Base-by-base conservation (phyloP, 1,284 basidiomycete species). In the Rhodotorula sp. region DNA sequence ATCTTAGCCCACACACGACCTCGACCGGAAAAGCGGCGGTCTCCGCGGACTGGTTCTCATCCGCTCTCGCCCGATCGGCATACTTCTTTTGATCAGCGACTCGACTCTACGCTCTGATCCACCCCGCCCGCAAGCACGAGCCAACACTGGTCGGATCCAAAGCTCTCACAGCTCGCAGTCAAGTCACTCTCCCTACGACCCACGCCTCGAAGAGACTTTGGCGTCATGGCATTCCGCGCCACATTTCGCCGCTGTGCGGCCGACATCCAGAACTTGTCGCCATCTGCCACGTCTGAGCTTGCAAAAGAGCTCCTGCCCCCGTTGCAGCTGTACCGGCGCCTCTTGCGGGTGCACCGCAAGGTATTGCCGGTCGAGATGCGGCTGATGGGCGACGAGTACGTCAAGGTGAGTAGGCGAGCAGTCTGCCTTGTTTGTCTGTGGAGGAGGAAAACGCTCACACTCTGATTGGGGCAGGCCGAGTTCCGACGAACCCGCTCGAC, bases 401-500 rank as follows among this genome's bases (percentile, higher is more conserved):
- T 95, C 68, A 95, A 92, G 83, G 86, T 89, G 74, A 89, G 90
- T 30, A 22, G 22, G 10, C 8, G 10, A n/a, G 22, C 17, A 12
- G 30, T 18, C 26, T 55, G 66, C 55, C 49, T 59, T 55, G 22
- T 60, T 53, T 22, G 8, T 29, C 46, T n/a, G 30, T 26, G 26
- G 24, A 24, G 26, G 18, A 48, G 22, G 24, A 42, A 33, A 37
- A n/a, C 49, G 8, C 51, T 29, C 46, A 37, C 29, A 12, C 58
- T 49, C 44, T 24, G 17, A 24, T 15, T 15, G 18, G 12, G 8
- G 29, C 68, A 77, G 74, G 76, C 76, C 37, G 93, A 97, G 80
- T 96, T 95, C 80, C 87, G 89, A 29, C 84, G 89, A 61, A 93
- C 95, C 72, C 86, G 83, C 75, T 82, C 85, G n/a, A 86, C 88